Evolutionary conservation across 2,329 filamentous ascomycete species (phyloP).

Genomic region (Myriangium duriaei): DNA sequence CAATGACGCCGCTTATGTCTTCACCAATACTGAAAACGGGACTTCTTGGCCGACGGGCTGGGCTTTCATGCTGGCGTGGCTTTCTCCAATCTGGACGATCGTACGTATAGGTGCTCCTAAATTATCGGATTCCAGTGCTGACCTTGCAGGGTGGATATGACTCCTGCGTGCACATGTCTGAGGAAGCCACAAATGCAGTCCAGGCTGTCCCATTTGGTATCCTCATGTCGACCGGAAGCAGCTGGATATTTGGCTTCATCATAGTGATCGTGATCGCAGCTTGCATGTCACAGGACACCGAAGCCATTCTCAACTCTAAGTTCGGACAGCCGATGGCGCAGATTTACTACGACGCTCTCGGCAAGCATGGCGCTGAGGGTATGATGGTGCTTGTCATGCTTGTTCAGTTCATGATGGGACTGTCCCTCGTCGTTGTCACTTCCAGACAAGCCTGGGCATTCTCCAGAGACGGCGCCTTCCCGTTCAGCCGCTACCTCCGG

Average conservation of each 20-base stretch:
- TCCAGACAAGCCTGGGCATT: constrained; percentile 44
- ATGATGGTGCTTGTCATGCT: constrained; percentile 48
- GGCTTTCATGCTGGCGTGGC: constrained; percentile 48
- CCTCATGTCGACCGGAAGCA: constrained; percentile 43
- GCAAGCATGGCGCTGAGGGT: constrained; percentile 45
- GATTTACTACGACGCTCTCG: constrained; percentile 49
- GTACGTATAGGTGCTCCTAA: constrained; percentile 13
- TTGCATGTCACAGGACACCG: constrained; percentile 42
- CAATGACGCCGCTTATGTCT: constrained; percentile 40
- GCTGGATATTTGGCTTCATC: constrained; percentile 46
- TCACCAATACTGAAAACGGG: constrained; percentile 43
- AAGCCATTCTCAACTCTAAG: constrained; percentile 33
- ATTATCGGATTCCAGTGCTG: constrained; percentile 9
- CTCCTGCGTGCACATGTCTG: constrained; percentile 46
- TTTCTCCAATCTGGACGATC: constrained; percentile 51
- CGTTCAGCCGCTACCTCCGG: constrained; percentile 39
- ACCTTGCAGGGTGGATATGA: constrained; percentile 38
- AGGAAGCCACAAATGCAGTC: constrained; percentile 48
- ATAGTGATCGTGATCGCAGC: constrained; percentile 46
- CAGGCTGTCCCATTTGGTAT: constrained; percentile 49
- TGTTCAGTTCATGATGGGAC: constrained; percentile 50
- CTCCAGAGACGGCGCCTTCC: constrained; percentile 28
- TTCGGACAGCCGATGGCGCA: constrained; percentile 50
- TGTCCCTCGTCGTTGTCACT: constrained; percentile 45
- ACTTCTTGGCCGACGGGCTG: constrained; percentile 38